Conservation (phyloP, 305 asterid genomes). For the Striga hermonthica region DNA sequence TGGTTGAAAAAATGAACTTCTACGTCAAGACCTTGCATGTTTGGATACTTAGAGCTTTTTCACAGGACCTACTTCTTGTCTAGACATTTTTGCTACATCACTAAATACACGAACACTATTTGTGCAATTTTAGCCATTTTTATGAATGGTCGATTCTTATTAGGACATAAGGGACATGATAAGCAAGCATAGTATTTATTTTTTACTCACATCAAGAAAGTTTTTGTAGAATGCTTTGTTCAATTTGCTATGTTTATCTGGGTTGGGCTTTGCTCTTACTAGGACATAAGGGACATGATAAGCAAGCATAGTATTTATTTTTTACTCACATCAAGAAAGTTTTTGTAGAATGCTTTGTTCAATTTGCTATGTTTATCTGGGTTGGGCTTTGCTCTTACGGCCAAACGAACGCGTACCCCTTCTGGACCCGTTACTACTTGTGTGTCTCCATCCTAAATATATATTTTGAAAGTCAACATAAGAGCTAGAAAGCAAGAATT, state of each 20-base stretch:
- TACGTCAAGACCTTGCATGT: no score
- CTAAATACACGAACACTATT: no score
- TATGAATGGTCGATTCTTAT: no score
- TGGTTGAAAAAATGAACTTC: no score
- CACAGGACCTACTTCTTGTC: no score
- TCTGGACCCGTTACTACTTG: constrained; percentile 42
- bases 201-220: constrained; percentile 54
- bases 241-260: constrained; percentile 40
- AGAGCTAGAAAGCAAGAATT: no score
- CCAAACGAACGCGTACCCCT: constrained; percentile 68
- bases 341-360: constrained; percentile 56
- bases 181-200: not conserved
- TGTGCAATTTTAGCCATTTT: no score
- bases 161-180: no score
- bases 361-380: constrained; percentile 41
- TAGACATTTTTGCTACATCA: no score
- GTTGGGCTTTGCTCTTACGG: constrained; percentile 70
- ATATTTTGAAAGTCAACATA: not conserved
- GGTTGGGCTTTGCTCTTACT: constrained; percentile 67
- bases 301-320: no score
- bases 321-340: constrained; percentile 65
- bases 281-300: no score
- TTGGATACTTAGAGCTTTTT: no score
- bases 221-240: constrained; percentile 56
- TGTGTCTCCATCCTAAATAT: constrained; percentile 68